phyloP scores from a whole-genome alignment of 1,284 basidiomycete species.

The Cryptococcus sp. region DNA sequence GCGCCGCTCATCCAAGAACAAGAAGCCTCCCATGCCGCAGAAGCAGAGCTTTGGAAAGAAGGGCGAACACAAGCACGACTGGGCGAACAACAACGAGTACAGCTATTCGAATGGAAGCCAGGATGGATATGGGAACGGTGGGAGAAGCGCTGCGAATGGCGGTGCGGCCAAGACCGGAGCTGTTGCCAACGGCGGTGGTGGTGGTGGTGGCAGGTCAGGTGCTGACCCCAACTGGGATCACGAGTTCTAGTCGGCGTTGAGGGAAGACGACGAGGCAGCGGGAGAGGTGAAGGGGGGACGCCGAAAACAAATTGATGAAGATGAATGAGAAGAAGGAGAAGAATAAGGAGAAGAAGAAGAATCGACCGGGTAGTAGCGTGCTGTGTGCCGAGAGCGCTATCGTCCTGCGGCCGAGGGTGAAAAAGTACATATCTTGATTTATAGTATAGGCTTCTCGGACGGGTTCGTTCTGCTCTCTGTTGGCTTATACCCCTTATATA shows the following conservation, averaged over 20 bases:
- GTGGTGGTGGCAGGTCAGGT: not conserved
- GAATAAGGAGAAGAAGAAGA: no score
- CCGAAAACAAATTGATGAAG: no score
- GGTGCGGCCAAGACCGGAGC: not conserved
- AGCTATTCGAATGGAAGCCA: constrained; percentile 11
- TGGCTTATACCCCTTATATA: constrained; percentile 1
- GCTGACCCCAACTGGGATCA: constrained; percentile 33
- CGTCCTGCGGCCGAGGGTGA: no score
- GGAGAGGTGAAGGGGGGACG: not conserved
- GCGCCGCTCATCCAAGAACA: constrained; percentile 27
- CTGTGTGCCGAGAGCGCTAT: no score
- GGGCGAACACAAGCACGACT: constrained; percentile 12
- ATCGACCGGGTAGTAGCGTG: no score
- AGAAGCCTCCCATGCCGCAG: constrained; percentile 17
- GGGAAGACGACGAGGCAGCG: not conserved
- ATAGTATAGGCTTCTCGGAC: not conserved
- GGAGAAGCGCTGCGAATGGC: not conserved
- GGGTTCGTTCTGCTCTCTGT: not conserved
- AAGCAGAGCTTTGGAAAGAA: constrained; percentile 9
- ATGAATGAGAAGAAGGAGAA: no score
- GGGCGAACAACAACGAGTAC: constrained; percentile 17
- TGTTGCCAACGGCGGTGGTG: not conserved
- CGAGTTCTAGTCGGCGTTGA: constrained; percentile 15
- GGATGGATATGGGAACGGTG: constrained; percentile 8
- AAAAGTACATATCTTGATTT: no score